phyloP scores from a whole-genome alignment of 768 basidiomycete genomes.

The Xerocomellus chrysenteron region DNA sequence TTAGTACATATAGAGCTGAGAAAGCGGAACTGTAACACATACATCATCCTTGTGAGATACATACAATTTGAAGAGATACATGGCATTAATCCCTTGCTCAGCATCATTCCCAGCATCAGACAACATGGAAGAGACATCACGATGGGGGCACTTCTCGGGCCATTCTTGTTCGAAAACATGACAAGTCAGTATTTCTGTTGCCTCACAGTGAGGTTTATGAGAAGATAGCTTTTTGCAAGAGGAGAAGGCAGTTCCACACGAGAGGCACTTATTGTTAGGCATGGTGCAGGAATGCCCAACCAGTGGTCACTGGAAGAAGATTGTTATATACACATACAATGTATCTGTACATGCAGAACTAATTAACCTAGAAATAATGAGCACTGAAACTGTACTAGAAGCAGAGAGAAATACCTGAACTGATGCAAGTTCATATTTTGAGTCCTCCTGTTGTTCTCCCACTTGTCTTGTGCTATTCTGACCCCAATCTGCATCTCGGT shows the following conservation, averaged over 20 bases:
- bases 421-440: no score
- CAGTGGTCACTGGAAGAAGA: no score
- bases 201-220: not conserved
- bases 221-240: not conserved
- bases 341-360: no score
- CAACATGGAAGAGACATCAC: not conserved
- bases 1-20: no score
- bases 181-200: not conserved
- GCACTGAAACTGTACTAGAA: not conserved
- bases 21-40: not conserved
- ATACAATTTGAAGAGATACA: not conserved
- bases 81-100: no score
- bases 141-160: not conserved
- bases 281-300: not conserved
- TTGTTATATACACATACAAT: no score
- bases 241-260: not conserved
- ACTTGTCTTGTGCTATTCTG: not conserved
- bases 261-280: not conserved
- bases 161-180: not conserved
- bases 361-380: no score
- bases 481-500: not conserved
- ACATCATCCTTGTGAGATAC: not conserved
- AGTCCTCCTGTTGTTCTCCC: no score
- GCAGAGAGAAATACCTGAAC: not conserved
- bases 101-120: not conserved